A percentile compares a stretch with the other conserved stretches of the same genome.
phyloP scores from a whole-genome alignment of 345 rosid genomes.

The Sonneratia caseolaris region DNA sequence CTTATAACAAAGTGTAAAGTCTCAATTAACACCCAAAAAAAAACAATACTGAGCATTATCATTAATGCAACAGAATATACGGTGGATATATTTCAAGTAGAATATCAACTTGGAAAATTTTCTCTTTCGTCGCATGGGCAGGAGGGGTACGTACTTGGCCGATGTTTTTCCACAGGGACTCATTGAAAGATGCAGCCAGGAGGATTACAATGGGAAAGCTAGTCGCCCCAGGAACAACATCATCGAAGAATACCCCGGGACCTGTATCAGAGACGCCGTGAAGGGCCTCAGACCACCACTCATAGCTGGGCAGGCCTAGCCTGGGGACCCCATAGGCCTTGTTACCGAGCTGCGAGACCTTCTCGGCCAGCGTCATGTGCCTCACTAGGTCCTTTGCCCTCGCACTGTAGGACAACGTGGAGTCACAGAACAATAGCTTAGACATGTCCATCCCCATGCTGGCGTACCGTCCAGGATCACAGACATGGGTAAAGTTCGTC shows the following conservation, averaged over 20 bases:
- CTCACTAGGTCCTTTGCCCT: constrained; percentile 30
- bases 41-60: no score
- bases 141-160: constrained; percentile 32
- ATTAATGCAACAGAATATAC: no score
- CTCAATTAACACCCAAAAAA: neutral
- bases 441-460: constrained; percentile 16
- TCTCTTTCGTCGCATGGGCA: no score
- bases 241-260: constrained; percentile 20
- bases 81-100: no score
- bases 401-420: constrained; percentile 13
- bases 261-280: constrained; percentile 38
- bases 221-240: constrained; percentile 25
- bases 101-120: no score
- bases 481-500: constrained; percentile 16
- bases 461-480: constrained; percentile 14
- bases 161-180: constrained; percentile 28
- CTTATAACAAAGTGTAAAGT: constrained; percentile 7
- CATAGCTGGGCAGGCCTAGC: constrained; percentile 27
- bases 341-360: constrained; percentile 24
- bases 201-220: constrained; percentile 38
- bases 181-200: constrained; percentile 27
- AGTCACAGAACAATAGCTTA: constrained; percentile 18
- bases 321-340: constrained; percentile 17
- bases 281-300: constrained; percentile 47
- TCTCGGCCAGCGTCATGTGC: constrained; percentile 23